Evolutionary conservation across 306 rosid genomes (phyloP).

Genomic region (Gleditsia sinensis): DNA sequence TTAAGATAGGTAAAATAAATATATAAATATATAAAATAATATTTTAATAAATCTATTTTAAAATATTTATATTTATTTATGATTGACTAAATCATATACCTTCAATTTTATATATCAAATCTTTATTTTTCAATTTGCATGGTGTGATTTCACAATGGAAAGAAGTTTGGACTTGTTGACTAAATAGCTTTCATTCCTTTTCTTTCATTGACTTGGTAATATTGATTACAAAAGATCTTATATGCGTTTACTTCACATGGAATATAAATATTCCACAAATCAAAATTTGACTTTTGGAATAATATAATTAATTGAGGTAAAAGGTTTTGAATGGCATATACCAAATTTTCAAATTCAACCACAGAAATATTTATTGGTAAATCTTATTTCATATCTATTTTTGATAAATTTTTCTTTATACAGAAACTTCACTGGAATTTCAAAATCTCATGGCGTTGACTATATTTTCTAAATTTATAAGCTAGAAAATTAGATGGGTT

Average conservation of each 20-base stretch:
- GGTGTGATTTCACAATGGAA: slow-evolving; percentile 27
- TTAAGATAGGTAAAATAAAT: no score
- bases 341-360: slow-evolving; percentile 17
- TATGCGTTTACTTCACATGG: slow-evolving; percentile 5
- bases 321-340: slow-evolving; percentile 20
- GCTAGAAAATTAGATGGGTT: background rate
- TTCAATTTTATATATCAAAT: no score
- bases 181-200: no score
- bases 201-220: no score
- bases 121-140: slow-evolving; percentile 34
- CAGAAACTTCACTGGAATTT: slow-evolving; percentile 4
- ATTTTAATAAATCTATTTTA: no score
- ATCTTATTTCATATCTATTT: background rate
- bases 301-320: background rate
- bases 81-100: no score
- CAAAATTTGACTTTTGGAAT: slow-evolving; percentile 8
- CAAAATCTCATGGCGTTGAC: slow-evolving; percentile 12
- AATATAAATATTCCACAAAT: slow-evolving; percentile 19
- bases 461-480: background rate
- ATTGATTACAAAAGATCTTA: no score
- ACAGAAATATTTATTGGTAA: background rate
- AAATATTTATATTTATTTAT: no score
- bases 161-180: slow-evolving; percentile 24
- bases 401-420: background rate
- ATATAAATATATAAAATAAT: no score